A percentile compares a stretch with the other conserved stretches of the same genome.
phyloP scores from a whole-genome alignment of 768 basidiomycete genomes.

The Agrocybe chaxingu region DNA sequence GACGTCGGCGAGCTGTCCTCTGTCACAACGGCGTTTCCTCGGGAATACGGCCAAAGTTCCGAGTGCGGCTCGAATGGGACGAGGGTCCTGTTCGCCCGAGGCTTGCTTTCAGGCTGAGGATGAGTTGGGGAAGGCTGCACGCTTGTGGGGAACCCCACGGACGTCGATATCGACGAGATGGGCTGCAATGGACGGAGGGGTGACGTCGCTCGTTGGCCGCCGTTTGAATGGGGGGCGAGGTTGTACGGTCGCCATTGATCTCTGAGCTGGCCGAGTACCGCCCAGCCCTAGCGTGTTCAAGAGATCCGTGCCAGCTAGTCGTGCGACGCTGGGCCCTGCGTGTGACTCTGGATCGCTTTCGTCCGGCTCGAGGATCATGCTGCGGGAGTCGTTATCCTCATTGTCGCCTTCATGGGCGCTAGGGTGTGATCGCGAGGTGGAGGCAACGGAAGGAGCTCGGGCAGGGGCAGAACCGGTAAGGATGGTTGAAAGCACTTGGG shows the following conservation, averaged over 20 bases:
- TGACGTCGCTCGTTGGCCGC: conserved; percentile 11
- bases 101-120: conserved; percentile 12
- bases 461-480: conserved; percentile 49
- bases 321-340: conserved; percentile 27
- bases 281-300: conserved; percentile 16
- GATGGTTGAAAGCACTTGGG: conserved; percentile 65
- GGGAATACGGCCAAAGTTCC: conserved; percentile 71
- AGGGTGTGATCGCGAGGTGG: conserved; percentile 30
- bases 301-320: conserved; percentile 22
- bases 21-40: conserved; percentile 20
- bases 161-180: conserved; percentile 20
- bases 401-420: conserved; percentile 59
- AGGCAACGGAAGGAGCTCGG: conserved; percentile 38
- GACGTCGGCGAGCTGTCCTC: conserved; percentile 28
- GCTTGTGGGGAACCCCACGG: conserved; percentile 5
- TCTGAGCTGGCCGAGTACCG: conserved; percentile 15
- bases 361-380: conserved; percentile 38
- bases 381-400: conserved; percentile 44
- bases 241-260: conserved; percentile 55
- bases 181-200: conserved; percentile 20
- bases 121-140: background rate
- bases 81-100: conserved; percentile 34
- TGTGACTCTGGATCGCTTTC: conserved; percentile 20
- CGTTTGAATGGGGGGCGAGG: conserved; percentile 34
- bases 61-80: conserved; percentile 64